These are phyloP conservation scores for Nemania sp. DNA, from an alignment of 2,329 filamentous ascomycete species.

Conservation along the genomic window DNA sequence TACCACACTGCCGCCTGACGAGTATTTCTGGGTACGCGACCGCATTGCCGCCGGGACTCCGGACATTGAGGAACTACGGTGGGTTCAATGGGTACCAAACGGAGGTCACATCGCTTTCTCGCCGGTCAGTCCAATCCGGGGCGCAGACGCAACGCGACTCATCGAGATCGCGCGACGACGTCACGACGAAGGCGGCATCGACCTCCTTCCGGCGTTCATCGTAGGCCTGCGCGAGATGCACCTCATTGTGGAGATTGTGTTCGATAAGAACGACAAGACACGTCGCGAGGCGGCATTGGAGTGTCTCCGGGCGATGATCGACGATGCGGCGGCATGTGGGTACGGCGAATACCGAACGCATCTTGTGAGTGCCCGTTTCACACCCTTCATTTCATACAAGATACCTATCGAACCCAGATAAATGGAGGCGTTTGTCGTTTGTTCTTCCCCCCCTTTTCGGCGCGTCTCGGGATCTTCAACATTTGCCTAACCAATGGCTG, in stretches of 20 bases:
- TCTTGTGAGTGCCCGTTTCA: conserved; percentile 39
- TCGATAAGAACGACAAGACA: conserved; percentile 46
- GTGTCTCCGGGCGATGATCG: conserved; percentile 51
- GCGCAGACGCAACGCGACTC: conserved; percentile 55
- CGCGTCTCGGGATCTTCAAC: not conserved
- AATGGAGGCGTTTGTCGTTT: not conserved
- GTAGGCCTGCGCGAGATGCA: conserved; percentile 60
- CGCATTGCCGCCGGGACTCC: conserved; percentile 53
- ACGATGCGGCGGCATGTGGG: conserved; percentile 55
- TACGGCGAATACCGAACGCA: conserved; percentile 61
- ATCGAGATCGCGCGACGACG: conserved; percentile 52
- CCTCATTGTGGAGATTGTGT: conserved; percentile 53
- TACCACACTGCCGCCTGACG: conserved; percentile 50
- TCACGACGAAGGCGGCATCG: conserved; percentile 54
- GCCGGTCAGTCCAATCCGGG: conserved; percentile 59
- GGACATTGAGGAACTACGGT: conserved; percentile 55
- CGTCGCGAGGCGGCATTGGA: conserved; percentile 44
- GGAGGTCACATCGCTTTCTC: conserved; percentile 59
- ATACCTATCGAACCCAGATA: not conserved
- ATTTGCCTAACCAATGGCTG: not conserved
- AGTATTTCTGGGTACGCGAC: conserved; percentile 52
- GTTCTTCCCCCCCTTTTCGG: not conserved
- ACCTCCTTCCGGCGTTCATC: conserved; percentile 56
- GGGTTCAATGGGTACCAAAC: conserved; percentile 58
- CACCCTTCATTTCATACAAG: not conserved